Base-by-base conservation (phyloP, 805 yeast species). In the Ogataea paraovalis region DNA sequence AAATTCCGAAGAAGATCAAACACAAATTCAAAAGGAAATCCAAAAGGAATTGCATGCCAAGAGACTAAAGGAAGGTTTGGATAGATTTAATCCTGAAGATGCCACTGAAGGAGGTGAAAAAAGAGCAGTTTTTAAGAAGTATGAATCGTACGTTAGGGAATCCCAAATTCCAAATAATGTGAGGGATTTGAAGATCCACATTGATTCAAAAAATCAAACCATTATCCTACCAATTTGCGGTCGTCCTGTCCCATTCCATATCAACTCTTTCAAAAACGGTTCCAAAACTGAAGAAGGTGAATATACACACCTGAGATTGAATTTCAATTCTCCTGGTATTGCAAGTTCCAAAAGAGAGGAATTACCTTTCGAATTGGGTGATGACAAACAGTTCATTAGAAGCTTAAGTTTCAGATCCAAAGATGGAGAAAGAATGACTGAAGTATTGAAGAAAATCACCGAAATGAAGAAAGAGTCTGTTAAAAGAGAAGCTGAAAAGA, bases 231-330 rank as follows among this genome's bases (percentile, higher is more conserved):
- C 99, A 44, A 85, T 92, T 49, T 80, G 85, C 60, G 99, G 99
- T 53, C 78, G 98, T 60, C 97, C 98, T 1, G 98, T 94, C 44
- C 99, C 99, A 21, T 92, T 94, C 75, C 99, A 92, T 66, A 90
- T 92, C 62, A 89, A 89, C 65, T 75, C 97, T 3, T 91, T 87
- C 71, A 92, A 91, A 61, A 91, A 88, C 63, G 98, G 97, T 43
- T 86, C 96, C 10, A 91, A 90, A 61, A 88, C 85, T 54, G 99
- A 94, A 61, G 98, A 94, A 72, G 98, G 97, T 45, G 97, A 91
- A 56, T 90, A 79, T 66, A 90, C 96, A 1, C 91, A 87, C 62
- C 65, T 92, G 60, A 82, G 99, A 67, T 75, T 92, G 61, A 92
- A 92, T 65, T 89, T 92, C 75, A 83, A 91, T 65, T 84, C 96